A percentile compares a stretch with the other conserved stretches of the same genome.
These are phyloP conservation scores for Dothidotthia symphoricarpi DNA, from an alignment of 2,329 filamentous ascomycete species.

Conservation along the genomic window DNA sequence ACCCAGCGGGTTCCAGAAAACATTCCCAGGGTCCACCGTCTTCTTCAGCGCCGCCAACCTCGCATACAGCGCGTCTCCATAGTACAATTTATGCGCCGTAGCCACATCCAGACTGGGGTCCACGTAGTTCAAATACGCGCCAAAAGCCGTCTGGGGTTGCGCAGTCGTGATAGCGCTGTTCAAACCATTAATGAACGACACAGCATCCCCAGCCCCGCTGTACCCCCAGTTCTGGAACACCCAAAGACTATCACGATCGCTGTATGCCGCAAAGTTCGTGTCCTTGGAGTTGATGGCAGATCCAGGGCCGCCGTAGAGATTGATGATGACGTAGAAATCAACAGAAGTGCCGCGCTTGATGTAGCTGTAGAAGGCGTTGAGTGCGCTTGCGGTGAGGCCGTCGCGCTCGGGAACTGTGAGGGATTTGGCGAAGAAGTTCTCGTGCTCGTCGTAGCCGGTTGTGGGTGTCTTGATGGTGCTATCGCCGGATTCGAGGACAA, in stretches of 20 bases:
- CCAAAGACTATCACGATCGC: conserved; percentile 39
- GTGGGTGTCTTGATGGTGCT: conserved; percentile 27
- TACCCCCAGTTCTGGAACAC: conserved; percentile 42
- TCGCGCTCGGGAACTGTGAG: conserved; percentile 41
- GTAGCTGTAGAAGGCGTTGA: conserved; percentile 35
- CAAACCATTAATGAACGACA: conserved; percentile 45
- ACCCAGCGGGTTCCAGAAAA: conserved; percentile 43
- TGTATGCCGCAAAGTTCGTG: conserved; percentile 37
- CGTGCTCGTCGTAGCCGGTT: conserved; percentile 40
- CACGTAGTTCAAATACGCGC: conserved; percentile 56
- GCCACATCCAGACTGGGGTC: conserved; percentile 50
- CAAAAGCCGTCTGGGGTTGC: conserved; percentile 45
- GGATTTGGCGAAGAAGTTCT: conserved; percentile 44
- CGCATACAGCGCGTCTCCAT: conserved; percentile 40
- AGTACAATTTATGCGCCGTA: conserved; percentile 53
- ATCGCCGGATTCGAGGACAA: conserved; percentile 44
- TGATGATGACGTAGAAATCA: conserved; percentile 41
- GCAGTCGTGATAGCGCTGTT: conserved; percentile 41
- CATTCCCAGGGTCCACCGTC: conserved; percentile 41
- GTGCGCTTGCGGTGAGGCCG: conserved; percentile 28
- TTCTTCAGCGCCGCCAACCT: conserved; percentile 42
- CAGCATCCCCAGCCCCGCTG: conserved; percentile 9
- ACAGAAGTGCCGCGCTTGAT: conserved; percentile 22
- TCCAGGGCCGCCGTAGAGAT: conserved; percentile 41
- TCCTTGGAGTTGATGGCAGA: conserved; percentile 38